Evolutionary conservation across 805 yeast species (phyloP).

Genomic region (Limtongia smithiae): DNA sequence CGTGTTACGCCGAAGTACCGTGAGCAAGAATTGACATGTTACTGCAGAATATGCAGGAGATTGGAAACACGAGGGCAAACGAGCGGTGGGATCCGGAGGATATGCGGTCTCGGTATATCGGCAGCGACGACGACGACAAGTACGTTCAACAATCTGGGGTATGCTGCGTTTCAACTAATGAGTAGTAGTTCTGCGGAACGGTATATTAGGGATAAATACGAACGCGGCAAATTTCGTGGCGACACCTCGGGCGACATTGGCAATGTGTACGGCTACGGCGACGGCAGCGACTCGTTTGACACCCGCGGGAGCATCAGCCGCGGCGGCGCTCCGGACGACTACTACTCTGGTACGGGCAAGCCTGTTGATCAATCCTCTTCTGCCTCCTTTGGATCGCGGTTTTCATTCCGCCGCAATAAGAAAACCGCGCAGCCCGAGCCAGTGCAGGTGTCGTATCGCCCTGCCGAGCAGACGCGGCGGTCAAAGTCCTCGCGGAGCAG

Average conservation of each 20-base stretch:
- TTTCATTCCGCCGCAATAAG: slow-evolving; percentile 1
- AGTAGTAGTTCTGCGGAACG: slow-evolving; percentile 45
- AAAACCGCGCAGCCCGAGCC: not conserved
- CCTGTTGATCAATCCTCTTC: slow-evolving; percentile 4
- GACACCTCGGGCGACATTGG: slow-evolving; percentile 31
- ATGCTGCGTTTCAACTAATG: not conserved
- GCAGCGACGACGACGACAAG: slow-evolving; percentile 65
- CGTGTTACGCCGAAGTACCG: no score
- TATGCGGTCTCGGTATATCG: slow-evolving; percentile 62
- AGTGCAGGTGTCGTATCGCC: no score
- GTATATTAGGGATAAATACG: slow-evolving; percentile 64
- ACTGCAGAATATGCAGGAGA: slow-evolving; percentile 33
- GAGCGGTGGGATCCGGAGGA: slow-evolving; percentile 64
- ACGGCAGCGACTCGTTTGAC: slow-evolving; percentile 4
- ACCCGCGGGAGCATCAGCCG: not conserved
- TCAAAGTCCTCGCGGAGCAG: no score
- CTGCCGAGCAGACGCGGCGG: no score
- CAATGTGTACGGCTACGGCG: not conserved
- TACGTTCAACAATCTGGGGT: slow-evolving; percentile 29
- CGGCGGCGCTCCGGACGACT: not conserved
- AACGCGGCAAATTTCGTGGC: slow-evolving; percentile 55
- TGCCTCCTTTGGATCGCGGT: not conserved
- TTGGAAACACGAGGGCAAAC: slow-evolving; percentile 63
- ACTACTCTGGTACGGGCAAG: not conserved
- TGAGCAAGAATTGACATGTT: no score